phyloP scores from a whole-genome alignment of 257 asterid species.

The Agastache rugosa region DNA sequence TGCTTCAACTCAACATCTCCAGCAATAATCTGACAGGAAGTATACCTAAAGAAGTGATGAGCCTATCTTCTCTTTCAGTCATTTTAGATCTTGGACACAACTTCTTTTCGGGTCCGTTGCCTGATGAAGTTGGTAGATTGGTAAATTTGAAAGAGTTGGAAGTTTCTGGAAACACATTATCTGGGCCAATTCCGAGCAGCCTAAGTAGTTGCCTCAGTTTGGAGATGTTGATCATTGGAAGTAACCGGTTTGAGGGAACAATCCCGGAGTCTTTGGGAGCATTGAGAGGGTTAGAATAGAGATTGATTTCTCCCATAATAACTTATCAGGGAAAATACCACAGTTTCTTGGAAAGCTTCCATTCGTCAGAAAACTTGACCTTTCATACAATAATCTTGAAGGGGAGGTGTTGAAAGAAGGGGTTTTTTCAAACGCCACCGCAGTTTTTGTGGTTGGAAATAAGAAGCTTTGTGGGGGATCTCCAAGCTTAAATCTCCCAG shows the following conservation, averaged over 20 bases:
- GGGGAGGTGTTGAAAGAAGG: slow-evolving; percentile 24
- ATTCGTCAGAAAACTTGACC: neutral
- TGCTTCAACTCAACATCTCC: slow-evolving; percentile 1
- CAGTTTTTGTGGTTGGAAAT: neutral
- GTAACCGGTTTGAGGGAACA: neutral
- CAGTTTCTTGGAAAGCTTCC: slow-evolving; percentile 13
- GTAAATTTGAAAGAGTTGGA: slow-evolving; percentile 15
- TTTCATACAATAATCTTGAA: slow-evolving; percentile 25
- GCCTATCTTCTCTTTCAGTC: slow-evolving; percentile 27
- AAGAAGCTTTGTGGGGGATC: slow-evolving; percentile 13
- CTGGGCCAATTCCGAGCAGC: slow-evolving; percentile 8
- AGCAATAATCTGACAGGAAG: slow-evolving; percentile 11
- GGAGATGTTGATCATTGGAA: slow-evolving; percentile 3
- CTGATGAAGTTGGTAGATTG: slow-evolving; percentile 13
- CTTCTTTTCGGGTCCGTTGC: slow-evolving; percentile 15
- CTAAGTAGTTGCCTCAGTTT: slow-evolving; percentile 15
- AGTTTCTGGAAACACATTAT: slow-evolving; percentile 14
- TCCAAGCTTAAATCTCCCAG: slow-evolving; percentile 5
- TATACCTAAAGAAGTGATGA: slow-evolving; percentile 1
- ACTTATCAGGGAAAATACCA: slow-evolving; percentile 22
- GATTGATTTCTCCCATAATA: slow-evolving; percentile 20
- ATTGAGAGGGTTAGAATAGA: slow-evolving; percentile 26
- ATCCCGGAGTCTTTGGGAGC: slow-evolving; percentile 25
- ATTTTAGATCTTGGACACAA: neutral
- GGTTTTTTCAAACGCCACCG: slow-evolving; percentile 4